Evolutionary conservation across 1,284 basidiomycete species (phyloP).

Genomic region (Puccinia polysora): DNA sequence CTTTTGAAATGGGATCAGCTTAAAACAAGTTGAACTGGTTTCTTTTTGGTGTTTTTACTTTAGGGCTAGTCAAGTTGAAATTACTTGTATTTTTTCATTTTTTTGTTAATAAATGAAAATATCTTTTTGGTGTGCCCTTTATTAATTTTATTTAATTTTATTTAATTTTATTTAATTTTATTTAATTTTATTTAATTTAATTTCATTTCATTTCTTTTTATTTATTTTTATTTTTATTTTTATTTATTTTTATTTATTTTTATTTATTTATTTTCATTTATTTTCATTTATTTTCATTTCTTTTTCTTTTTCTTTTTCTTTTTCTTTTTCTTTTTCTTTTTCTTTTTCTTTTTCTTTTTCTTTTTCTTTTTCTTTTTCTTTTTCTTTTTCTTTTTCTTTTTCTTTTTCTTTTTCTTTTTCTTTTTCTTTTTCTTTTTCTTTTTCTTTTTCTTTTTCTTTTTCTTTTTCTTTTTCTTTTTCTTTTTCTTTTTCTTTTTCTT

Average conservation of each 20-base stretch:
- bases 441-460: neutral
- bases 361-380: neutral
- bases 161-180: too few species aligned
- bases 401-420: neutral
- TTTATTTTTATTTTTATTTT: neutral
- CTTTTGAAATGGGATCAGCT: too few species aligned
- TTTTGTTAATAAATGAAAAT: too few species aligned
- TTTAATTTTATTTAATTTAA: too few species aligned
- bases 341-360: neutral
- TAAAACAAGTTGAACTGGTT: too few species aligned
- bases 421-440: neutral
- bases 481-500: neutral
- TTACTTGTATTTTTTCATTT: too few species aligned
- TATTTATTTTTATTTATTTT: neutral
- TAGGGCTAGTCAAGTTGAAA: too few species aligned
- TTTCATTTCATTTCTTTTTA: too few species aligned
- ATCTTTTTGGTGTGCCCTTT: too few species aligned
- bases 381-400: neutral
- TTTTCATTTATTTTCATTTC: neutral
- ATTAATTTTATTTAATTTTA: too few species aligned
- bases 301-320: neutral
- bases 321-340: neutral
- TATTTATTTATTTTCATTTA: neutral
- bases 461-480: neutral
- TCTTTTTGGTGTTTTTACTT: too few species aligned